phyloP scores from a whole-genome alignment of 2,329 filamentous ascomycete species.

The Fusarium miscanthi region DNA sequence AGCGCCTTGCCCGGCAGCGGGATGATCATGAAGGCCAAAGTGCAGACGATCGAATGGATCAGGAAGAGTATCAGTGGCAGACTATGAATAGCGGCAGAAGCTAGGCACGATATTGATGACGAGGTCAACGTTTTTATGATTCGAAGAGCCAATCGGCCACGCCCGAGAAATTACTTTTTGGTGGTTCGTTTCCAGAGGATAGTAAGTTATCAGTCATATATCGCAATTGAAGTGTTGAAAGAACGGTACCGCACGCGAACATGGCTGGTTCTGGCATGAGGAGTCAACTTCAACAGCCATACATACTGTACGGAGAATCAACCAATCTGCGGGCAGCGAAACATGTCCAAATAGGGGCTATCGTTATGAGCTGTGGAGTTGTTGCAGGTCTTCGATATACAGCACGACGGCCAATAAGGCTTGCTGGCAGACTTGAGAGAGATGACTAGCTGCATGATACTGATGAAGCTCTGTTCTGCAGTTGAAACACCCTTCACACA shows the following conservation, averaged over 20 bases:
- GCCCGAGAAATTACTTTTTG: slow-evolving; percentile 8
- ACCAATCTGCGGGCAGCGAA: slow-evolving; percentile 17
- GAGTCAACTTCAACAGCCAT: background rate
- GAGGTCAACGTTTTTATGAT: background rate
- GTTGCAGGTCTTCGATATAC: slow-evolving; percentile 28
- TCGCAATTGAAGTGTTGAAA: background rate
- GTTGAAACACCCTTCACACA: slow-evolving; percentile 37
- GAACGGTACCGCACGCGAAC: background rate
- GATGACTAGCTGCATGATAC: slow-evolving; percentile 21
- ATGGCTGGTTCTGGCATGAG: background rate
- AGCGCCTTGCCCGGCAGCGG: slow-evolving; percentile 32
- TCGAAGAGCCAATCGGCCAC: background rate
- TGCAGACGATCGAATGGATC: slow-evolving; percentile 8
- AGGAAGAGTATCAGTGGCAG: background rate
- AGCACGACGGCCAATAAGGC: slow-evolving; percentile 24
- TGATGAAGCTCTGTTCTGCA: slow-evolving; percentile 8
- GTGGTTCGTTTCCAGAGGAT: background rate
- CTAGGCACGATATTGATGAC: background rate
- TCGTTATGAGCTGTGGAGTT: slow-evolving; percentile 25
- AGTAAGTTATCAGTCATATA: background rate
- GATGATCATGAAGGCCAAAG: slow-evolving; percentile 24
- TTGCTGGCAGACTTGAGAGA: slow-evolving; percentile 27
- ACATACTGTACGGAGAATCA: slow-evolving; percentile 13
- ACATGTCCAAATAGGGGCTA: slow-evolving; percentile 25
- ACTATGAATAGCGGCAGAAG: background rate